Base-by-base conservation (phyloP, 208 protist species). In the Balamuthia mandrillaris region DNA sequence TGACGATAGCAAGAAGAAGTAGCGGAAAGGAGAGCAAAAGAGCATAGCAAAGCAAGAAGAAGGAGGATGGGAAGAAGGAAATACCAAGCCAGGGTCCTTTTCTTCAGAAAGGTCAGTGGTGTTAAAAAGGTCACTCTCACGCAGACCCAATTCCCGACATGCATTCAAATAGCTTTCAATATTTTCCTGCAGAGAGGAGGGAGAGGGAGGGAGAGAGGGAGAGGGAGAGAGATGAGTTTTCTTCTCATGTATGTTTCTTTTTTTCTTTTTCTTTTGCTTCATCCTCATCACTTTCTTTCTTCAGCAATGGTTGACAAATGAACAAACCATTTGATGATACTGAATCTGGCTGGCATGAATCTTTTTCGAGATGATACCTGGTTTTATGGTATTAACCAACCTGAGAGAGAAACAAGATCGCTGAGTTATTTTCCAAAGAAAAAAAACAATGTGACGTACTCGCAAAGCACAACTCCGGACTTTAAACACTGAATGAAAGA, bases 101-200 rank as follows among this genome's bases (percentile, higher is more conserved):
- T 39, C 66, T 31, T 77, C 66, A 45, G 54, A 77, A 4, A 77
- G 66, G 66, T 77, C 66, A 18, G 66, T 77, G 14, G 66, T 77
- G 66, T 77, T 45, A 45, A 77, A 77, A 1, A 77, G 44, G 24
- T 77, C 66, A 14, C 41, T 77, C 27, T 77, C 33, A 14, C 66
- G 66, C 29, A 21, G 33, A 66, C 58, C 58, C 16, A 70, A 39
- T 18, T 33, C 61, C 27, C 47, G 29, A 27, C 66, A 77, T 14
- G 66, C 66, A 24, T 77, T 77, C 24, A 77, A 45, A 24, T 77
- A 77, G n/a, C 54, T 39, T 45, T 77, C 66, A 27, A 77, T 77
- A 18, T 77, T 77, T 18, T 77, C 66, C 61, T 70, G 37, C 6
- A 70, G 1, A 45, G 33, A n/a, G n/a, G n/a, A n/a, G n/a, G n/a